phyloP scores from a whole-genome alignment of 2,329 filamentous ascomycete genomes.

The Fusarium sacchari region DNA sequence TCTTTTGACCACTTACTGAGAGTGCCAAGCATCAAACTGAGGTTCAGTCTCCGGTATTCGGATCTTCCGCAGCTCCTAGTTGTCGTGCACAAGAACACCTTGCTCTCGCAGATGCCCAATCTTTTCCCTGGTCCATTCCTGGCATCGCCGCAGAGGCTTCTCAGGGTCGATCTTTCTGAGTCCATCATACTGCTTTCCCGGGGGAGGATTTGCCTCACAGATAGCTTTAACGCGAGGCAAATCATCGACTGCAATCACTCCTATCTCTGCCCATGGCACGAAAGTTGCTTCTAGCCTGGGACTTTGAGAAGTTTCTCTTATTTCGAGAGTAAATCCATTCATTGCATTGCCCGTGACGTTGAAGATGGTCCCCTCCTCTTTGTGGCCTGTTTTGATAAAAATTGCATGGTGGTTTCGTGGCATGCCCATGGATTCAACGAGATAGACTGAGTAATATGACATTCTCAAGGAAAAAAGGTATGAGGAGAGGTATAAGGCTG shows the following conservation, averaged over 20 bases:
- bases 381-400: not conserved
- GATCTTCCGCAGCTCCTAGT: not conserved
- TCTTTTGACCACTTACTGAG: not conserved
- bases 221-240: not conserved
- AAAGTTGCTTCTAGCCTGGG: not conserved
- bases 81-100: not conserved
- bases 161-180: not conserved
- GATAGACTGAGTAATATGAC: fast-evolving
- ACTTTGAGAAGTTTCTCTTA: not conserved
- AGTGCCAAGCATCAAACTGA: fast-evolving
- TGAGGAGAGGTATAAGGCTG: fast-evolving
- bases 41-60: not conserved
- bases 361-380: not conserved
- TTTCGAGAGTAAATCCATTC: not conserved
- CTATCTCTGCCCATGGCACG: not conserved
- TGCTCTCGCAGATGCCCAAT: not conserved
- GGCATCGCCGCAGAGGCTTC: not conserved
- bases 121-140: not conserved
- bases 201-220: not conserved
- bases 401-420: not conserved
- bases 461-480: fast-evolving
- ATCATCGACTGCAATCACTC: not conserved
- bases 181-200: not conserved
- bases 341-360: not conserved
- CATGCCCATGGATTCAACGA: not conserved